Percentiles rank a stretch among this genome's conserved stretches.
phyloP scores from a whole-genome alignment of 805 yeast genomes.

The Jamesozyma spencerorum region DNA sequence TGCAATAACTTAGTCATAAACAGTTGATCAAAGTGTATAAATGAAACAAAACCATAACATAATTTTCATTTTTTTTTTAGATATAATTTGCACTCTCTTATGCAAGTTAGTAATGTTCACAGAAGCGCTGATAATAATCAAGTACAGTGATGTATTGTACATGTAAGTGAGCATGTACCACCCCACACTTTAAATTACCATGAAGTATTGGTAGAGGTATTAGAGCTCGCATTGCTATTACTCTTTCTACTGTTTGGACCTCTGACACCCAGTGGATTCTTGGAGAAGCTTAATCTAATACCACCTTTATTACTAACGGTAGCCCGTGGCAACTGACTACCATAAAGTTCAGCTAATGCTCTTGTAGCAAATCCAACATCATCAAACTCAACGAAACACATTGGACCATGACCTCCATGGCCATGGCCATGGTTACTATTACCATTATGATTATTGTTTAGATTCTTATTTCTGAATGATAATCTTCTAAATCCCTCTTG shows the following conservation, averaged over 20 bases:
- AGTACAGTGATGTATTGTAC: too few species aligned
- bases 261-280: constrained; percentile 94
- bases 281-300: constrained; percentile 80
- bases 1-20: too few species aligned
- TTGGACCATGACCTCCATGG: constrained; percentile 68
- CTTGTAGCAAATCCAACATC: constrained; percentile 85
- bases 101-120: too few species aligned
- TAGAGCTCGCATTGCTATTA: constrained; percentile 10
- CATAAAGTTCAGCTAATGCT: constrained; percentile 86
- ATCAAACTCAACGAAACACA: constrained; percentile 97
- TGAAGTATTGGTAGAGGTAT: too few species aligned
- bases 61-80: too few species aligned
- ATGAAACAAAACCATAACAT: too few species aligned
- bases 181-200: too few species aligned
- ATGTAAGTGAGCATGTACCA: too few species aligned
- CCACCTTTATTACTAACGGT: constrained; percentile 62
- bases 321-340: constrained; percentile 73
- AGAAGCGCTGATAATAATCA: too few species aligned
- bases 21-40: too few species aligned
- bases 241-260: constrained; percentile 44
- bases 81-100: too few species aligned
- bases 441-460: constrained; percentile 12
- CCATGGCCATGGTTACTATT: constrained; percentile 26
- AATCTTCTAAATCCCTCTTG: constrained; percentile 86
- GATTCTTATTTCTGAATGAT: constrained; percentile 69